Evolutionary conservation across 2,329 filamentous ascomycete genomes (phyloP), one percentile per base, ranked within the genome.

Genomic region (Fusarium pseudocircinatum): DNA sequence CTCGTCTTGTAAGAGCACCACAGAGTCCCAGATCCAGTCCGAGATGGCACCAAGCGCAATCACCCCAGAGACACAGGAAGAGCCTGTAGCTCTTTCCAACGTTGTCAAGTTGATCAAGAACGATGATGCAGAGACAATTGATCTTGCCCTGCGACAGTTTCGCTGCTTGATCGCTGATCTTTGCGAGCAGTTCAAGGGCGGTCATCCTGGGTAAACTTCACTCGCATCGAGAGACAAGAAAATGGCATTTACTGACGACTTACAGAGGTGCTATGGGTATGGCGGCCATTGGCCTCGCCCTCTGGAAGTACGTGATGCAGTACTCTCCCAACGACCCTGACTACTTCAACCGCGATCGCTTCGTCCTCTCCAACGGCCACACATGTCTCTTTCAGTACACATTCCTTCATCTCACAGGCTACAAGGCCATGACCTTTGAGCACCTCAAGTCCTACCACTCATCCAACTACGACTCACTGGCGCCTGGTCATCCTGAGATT

Each of bases 111-210:
- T 72, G 34, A 78, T 78, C 62, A 69, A 76, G 44, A 77, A 73
- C 16, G 75, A 78, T 40, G 76, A 79, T 53, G 44, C 74, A 11
- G 52, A 75, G 46, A 79, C 67, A 36, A 77, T 80, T 59, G 85
- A 90, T 54, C 78, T 87, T 26, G 88, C 91, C 4, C 80, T 93
- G 57, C 86, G 85, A 74, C 88, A 87, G 11, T 92, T 92, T 77
- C 84, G 91, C 61, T 82, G 88, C 56, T 81, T 93, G 36, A 90
- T 93, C 66, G 90, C 91, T 49, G 91, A 93, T 78, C 81, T 93
- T 7, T 93, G 90, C 75, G 87, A 93, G 78, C 91, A 93, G 72
- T 93, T 92, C 80, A 89, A 89, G 70, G 90, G 90, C 40, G 91
- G 91, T 0, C 91, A 93, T 77, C 91, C 91, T 24, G n/a, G n/a